Percentiles rank a stretch among this genome's conserved stretches.
Conservation (phyloP, 1,139 yeast genomes). For the Ogataea hybrid region DNA sequence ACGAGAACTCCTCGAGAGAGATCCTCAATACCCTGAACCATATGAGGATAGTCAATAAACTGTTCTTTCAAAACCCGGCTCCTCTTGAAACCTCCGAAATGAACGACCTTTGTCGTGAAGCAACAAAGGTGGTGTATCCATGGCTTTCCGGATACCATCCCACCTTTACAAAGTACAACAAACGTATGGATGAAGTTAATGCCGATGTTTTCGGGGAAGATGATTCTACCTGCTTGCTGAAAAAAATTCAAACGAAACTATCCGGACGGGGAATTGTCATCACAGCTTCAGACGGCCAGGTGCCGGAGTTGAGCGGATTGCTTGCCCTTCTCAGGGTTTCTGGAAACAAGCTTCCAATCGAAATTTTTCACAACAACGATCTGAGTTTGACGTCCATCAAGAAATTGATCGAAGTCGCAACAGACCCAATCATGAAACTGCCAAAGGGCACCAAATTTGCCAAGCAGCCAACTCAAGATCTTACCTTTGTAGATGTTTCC, state of each 20-base stretch:
- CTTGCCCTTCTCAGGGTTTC: conserved; percentile 45
- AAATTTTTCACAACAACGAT: conserved; percentile 49
- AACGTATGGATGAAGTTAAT: conserved; percentile 14
- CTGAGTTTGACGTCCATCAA: conserved; percentile 31
- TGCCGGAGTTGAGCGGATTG: conserved; percentile 43
- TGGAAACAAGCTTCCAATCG: conserved; percentile 50
- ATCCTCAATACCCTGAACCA: conserved; percentile 26
- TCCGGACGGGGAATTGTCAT: conserved; percentile 53
- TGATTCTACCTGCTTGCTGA: conserved; percentile 37
- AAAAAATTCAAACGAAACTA: conserved; percentile 37
- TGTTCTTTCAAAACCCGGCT: conserved; percentile 19
- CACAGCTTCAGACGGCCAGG: conserved; percentile 44
- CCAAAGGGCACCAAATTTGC: conserved; percentile 28
- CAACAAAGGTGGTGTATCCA: conserved; percentile 21
- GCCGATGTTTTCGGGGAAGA: conserved; percentile 13
- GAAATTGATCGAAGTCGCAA: conserved; percentile 37
- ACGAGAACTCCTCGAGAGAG: conserved; percentile 25
- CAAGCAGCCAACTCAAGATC: conserved; percentile 35
- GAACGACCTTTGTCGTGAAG: conserved; percentile 13
- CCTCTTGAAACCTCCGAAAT: conserved; percentile 9
- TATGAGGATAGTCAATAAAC: conserved; percentile 25
- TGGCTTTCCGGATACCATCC: conserved; percentile 31
- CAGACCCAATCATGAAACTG: conserved; percentile 29
- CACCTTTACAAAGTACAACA: conserved; percentile 23
- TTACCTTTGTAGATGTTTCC: conserved; percentile 48